Evolutionary conservation across 1,139 yeast species (phyloP).

Genomic region (Yamadazyma taylorii): DNA sequence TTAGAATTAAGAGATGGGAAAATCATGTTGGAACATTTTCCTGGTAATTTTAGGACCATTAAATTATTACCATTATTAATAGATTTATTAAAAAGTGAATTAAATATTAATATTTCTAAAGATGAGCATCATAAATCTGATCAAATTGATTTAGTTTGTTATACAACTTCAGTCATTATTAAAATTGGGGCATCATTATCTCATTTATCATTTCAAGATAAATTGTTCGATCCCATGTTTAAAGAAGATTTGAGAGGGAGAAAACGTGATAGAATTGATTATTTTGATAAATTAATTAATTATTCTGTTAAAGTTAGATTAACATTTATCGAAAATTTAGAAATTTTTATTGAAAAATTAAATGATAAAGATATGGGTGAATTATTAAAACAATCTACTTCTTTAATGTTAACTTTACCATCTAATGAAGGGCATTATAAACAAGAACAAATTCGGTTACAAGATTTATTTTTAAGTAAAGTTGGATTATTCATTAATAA

Average conservation of each 20-base stretch:
- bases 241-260: slow-evolving; percentile 31
- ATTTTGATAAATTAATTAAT: slow-evolving; percentile 41
- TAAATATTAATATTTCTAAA: slow-evolving; percentile 20
- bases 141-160: slow-evolving; percentile 43
- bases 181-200: slow-evolving; percentile 69
- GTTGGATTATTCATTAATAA: slow-evolving; percentile 44
- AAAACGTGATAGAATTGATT: slow-evolving; percentile 31
- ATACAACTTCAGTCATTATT: slow-evolving; percentile 57
- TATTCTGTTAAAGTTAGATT: slow-evolving; percentile 37
- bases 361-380: slow-evolving; percentile 45
- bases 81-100: slow-evolving; percentile 43
- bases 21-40: slow-evolving; percentile 64
- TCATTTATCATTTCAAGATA: slow-evolving; percentile 74
- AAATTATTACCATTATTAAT: slow-evolving; percentile 73
- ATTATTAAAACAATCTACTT: slow-evolving; percentile 30
- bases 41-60: slow-evolving; percentile 63
- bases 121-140: slow-evolving; percentile 15
- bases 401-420: slow-evolving; percentile 28
- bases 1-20: slow-evolving; percentile 24
- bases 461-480: slow-evolving; percentile 55
- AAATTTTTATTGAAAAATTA: slow-evolving; percentile 51
- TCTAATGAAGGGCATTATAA: slow-evolving; percentile 27
- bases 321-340: slow-evolving; percentile 55
- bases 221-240: slow-evolving; percentile 45
- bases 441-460: slow-evolving; percentile 44